These are phyloP conservation scores for Fusarium palustre DNA, from an alignment of 2,329 filamentous ascomycete genomes.

Conservation along the genomic window DNA sequence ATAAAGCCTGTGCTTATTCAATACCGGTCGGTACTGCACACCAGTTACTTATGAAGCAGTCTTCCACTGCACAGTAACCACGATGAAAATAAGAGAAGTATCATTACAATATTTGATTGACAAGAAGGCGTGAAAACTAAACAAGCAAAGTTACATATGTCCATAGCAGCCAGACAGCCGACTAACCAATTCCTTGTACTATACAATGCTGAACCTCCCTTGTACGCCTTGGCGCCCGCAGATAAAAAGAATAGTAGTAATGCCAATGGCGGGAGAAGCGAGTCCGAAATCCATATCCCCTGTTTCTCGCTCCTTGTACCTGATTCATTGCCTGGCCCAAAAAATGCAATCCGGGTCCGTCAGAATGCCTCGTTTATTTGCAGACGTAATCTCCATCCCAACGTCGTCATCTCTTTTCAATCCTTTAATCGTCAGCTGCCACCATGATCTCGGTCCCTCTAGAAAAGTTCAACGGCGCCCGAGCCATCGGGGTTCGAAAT, in stretches of 20 bases:
- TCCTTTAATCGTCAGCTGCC: constrained; percentile 31
- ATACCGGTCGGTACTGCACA: constrained; percentile 10
- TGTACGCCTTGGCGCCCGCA: constrained; percentile 35
- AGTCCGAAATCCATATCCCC: constrained; percentile 8
- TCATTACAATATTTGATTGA: constrained; percentile 31
- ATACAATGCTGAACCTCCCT: constrained; percentile 35
- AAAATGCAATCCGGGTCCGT: constrained; percentile 20
- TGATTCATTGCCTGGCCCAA: constrained; percentile 11
- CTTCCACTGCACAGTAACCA: background rate
- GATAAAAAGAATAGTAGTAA: constrained; percentile 10
- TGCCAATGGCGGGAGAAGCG: constrained; percentile 4
- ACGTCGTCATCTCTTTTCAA: constrained; percentile 17
- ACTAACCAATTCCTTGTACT: constrained; percentile 27
- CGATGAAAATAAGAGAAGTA: background rate
- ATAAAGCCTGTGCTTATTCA: background rate
- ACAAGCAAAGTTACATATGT: constrained; percentile 28
- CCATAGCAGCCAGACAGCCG: constrained; percentile 20
- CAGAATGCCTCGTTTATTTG: constrained; percentile 37
- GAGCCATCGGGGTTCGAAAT: constrained; percentile 27
- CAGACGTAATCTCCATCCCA: constrained; percentile 13
- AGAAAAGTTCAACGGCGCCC: constrained; percentile 38
- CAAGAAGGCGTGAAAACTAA: constrained; percentile 32
- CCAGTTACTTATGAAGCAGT: background rate
- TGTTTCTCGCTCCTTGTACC: constrained; percentile 6
- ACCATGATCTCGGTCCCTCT: constrained; percentile 41